Conservation (phyloP, 345 rosid species). For the Syzygium aromaticum region DNA sequence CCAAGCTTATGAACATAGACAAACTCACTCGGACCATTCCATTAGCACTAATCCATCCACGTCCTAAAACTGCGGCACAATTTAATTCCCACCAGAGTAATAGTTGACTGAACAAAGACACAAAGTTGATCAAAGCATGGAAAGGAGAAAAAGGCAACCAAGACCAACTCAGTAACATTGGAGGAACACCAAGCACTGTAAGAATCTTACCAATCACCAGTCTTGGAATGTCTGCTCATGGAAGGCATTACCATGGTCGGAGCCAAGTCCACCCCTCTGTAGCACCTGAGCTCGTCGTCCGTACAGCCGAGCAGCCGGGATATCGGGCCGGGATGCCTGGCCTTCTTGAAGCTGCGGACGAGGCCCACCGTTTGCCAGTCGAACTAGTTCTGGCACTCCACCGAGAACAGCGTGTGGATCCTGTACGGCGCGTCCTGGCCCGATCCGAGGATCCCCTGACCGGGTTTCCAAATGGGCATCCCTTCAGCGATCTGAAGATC, state of each 20-base stretch:
- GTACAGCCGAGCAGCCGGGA: conserved; percentile 93
- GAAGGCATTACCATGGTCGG: conserved; percentile 87
- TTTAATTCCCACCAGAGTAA: background rate
- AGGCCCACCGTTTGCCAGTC: conserved; percentile 99
- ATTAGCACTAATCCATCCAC: background rate
- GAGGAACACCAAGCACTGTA: background rate
- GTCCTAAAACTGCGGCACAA: background rate
- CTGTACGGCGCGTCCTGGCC: conserved; percentile 48
- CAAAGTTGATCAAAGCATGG: background rate
- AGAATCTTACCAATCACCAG: conserved; percentile 76
- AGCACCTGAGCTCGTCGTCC: conserved; percentile 66
- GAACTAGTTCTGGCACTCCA: conserved; percentile 91
- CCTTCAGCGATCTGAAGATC: background rate
- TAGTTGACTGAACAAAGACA: background rate
- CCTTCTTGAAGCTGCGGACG: conserved; percentile 81
- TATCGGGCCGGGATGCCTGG: conserved; percentile 81
- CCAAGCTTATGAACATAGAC: background rate
- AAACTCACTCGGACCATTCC: background rate
- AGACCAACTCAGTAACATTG: background rate
- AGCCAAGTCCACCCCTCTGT: conserved; percentile 83
- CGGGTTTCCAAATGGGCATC: conserved; percentile 7
- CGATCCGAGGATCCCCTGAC: background rate
- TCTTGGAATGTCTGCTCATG: conserved; percentile 87
- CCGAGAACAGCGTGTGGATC: conserved; percentile 94
- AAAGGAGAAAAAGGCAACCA: background rate